These are phyloP conservation scores for Prototheca wickerhamii DNA, from an alignment of 163 green algal genomes.

Conservation along the genomic window DNA sequence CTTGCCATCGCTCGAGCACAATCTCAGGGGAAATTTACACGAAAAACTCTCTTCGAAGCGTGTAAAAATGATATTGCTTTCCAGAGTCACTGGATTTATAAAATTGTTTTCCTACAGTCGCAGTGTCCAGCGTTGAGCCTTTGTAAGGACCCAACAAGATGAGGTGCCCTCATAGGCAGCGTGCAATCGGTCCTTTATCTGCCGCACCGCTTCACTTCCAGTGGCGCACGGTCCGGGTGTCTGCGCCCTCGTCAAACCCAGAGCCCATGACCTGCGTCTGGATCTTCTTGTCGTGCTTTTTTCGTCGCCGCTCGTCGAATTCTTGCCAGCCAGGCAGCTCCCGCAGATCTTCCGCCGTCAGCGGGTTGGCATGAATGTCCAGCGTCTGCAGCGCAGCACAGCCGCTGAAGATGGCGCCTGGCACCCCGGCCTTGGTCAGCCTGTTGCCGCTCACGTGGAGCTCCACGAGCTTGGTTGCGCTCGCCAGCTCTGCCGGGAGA, in stretches of 20 bases:
- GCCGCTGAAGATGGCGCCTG: constrained; percentile 26
- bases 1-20: no score
- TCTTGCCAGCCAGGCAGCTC: constrained; percentile 27
- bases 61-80: no score
- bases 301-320: constrained; percentile 43
- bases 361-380: constrained; percentile 45
- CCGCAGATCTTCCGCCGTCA: constrained; percentile 49
- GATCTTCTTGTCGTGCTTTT: constrained; percentile 52
- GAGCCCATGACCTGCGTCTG: constrained; percentile 11
- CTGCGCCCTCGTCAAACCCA: constrained; percentile 50
- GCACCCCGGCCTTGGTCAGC: constrained; percentile 18
- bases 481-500: constrained; percentile 24
- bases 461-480: constrained; percentile 22
- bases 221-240: constrained; percentile 10
- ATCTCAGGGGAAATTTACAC: no score
- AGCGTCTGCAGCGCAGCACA: constrained; percentile 42
- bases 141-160: no score
- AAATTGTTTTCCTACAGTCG: no score
- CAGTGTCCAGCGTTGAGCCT: no score
- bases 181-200: background rate
- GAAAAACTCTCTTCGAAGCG: no score
- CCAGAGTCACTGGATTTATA: no score
- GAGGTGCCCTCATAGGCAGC: no score
- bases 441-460: constrained; percentile 41
- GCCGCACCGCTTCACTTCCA: background rate